Evolutionary conservation across 2,329 filamentous ascomycete genomes (phyloP).

Genomic region (Beauveria pseudobassiana): DNA sequence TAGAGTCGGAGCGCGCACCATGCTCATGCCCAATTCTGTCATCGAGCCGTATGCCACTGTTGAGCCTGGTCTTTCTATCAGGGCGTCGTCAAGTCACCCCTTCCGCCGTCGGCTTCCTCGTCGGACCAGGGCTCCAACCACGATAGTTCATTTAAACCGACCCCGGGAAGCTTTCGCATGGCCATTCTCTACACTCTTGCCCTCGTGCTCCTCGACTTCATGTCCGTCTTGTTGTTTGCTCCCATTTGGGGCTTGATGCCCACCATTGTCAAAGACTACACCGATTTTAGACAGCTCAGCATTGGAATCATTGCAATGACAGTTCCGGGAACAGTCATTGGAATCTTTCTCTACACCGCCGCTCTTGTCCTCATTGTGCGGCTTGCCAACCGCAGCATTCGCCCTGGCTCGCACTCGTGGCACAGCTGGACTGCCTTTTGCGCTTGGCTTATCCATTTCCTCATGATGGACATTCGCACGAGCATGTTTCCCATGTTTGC

Average conservation of each 20-base stretch:
- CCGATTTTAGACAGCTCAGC: constrained; percentile 9
- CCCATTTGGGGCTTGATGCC: constrained; percentile 13
- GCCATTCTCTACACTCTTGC: constrained; percentile 12
- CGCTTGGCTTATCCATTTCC: constrained; percentile 15
- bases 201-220: constrained; percentile 12
- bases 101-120: constrained; percentile 1
- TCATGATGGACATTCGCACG: constrained; percentile 13
- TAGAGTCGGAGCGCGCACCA: constrained; percentile 15
- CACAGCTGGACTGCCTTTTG: constrained; percentile 15
- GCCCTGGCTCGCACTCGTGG: constrained; percentile 16
- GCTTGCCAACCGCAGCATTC: constrained; percentile 11
- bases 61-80: constrained; percentile 14
- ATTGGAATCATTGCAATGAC: constrained; percentile 10
- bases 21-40: constrained; percentile 15
- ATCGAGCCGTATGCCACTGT: constrained; percentile 15
- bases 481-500: constrained; percentile 16
- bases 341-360: constrained; percentile 8
- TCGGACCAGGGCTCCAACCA: neutral
- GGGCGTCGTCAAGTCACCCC: constrained; percentile 9
- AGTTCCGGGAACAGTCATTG: constrained; percentile 9
- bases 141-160: neutral
- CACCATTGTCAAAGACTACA: constrained; percentile 12
- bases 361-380: constrained; percentile 8
- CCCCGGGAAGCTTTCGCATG: neutral
- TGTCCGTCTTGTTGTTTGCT: constrained; percentile 10